Conservation (phyloP, 179 eudicot genomes). For the Nepenthes alata region DNA sequence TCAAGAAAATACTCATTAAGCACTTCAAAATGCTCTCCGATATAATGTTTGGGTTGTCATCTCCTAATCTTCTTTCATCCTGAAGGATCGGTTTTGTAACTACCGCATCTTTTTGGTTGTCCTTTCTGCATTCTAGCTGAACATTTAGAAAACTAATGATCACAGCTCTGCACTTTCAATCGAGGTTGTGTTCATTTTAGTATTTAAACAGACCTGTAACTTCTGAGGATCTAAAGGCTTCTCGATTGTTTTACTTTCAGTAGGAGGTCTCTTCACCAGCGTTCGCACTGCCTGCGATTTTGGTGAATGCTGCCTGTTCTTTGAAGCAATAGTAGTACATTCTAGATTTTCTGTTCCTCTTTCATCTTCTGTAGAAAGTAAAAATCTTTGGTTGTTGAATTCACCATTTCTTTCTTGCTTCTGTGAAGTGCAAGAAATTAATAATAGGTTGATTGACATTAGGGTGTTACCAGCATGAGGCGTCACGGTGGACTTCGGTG, state of each 20-base stretch:
- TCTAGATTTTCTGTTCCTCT: conserved; percentile 39
- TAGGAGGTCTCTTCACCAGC: conserved; percentile 21
- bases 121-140: conserved; percentile 37
- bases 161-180: background rate
- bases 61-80: conserved; percentile 20
- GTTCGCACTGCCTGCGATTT: conserved; percentile 6
- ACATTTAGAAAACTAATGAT: conserved; percentile 4
- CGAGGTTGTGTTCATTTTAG: background rate
- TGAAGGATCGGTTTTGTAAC: conserved; percentile 14
- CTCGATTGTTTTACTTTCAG: conserved; percentile 20
- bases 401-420: background rate
- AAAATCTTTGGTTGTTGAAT: background rate
- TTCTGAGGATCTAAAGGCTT: conserved; percentile 17
- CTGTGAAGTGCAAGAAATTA: background rate
- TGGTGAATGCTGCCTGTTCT: conserved; percentile 15
- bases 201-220: conserved; percentile 23
- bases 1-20: conserved; percentile 32
- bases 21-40: conserved; percentile 46
- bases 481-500: conserved; percentile 9
- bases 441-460: background rate
- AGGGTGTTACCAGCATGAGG: conserved; percentile 26
- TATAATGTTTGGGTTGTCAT: conserved; percentile 35
- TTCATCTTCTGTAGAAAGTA: conserved; percentile 20
- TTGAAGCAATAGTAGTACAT: conserved; percentile 13
- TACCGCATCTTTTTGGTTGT: conserved; percentile 22